Base-by-base conservation (phyloP, 2,329 filamentous ascomycete species). In the Trichoderma afroharzianum region DNA sequence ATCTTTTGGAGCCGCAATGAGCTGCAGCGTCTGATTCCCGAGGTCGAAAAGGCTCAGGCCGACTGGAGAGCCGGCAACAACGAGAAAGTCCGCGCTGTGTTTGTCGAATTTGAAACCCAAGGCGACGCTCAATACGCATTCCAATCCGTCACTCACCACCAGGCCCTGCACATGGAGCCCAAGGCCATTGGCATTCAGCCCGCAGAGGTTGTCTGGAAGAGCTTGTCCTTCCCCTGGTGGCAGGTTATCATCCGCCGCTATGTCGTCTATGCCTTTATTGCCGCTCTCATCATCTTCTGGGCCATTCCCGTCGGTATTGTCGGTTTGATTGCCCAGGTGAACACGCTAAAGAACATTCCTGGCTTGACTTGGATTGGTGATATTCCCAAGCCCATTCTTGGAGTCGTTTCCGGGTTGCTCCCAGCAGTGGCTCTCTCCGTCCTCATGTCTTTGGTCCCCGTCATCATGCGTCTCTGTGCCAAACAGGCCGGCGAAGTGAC, bases 21-120 rank as follows among this genome's bases (percentile, higher is more conserved):
- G 75, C 80, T 85, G 62, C 81, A 81, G 66, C 80, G 78, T 86
- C 88, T 79, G 83, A 90, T 90, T 69, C 90, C 91, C 1, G 86
- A 92, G 76, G 88, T 92, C 39, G 88, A 92, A 71, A 84, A 87
- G 62, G 85, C 89, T 12, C 92, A 83, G 89, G 82, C 88, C 81
- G 75, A 88, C 50, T 90, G 93, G 77, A 86, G 87, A 50, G 83
- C 86, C 14, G 90, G 92, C 63, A 87, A 93, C 73, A 90, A 86
- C 28, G 85, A 88, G 68, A 86, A 87, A 74, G 84, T 91, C 68
- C 88, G 88, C 67, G 91, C 94, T 3, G 92, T 96, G n/a, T 98
- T 99, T 77, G 93, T 99, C 74, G 95, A 98, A 78, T 99, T 97
- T 78, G 87, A 89, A 74, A 90, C 88, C 4, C 93, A 97, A 79